phyloP scores from a whole-genome alignment of 164 flowering plant genomes.

The Stephania japonica region DNA sequence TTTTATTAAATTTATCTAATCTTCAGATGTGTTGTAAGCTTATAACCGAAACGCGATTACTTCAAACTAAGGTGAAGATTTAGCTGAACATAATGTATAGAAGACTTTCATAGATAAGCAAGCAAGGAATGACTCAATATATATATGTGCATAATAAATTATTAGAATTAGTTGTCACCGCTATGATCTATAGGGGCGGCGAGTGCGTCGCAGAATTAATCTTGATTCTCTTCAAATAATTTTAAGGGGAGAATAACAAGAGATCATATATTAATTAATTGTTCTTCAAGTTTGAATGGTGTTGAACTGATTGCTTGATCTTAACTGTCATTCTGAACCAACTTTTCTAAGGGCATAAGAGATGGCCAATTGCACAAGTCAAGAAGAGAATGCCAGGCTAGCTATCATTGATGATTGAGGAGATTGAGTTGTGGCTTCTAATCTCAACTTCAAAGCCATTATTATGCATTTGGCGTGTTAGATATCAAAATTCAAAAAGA shows the following conservation, averaged over 20 bases:
- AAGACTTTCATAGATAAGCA: no score
- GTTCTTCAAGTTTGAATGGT: neutral
- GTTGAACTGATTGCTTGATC: neutral
- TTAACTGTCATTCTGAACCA: neutral
- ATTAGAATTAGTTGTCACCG: neutral
- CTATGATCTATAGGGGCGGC: neutral
- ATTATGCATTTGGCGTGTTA: neutral
- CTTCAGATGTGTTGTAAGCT: neutral
- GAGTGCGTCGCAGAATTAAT: neutral
- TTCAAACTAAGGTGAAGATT: neutral
- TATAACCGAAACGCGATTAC: neutral
- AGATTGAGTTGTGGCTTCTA: no score
- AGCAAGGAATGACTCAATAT: no score
- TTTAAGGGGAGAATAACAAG: neutral
- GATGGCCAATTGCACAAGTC: neutral
- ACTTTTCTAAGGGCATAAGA: neutral
- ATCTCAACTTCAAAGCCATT: neutral
- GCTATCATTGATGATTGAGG: neutral
- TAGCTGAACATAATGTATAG: neutral
- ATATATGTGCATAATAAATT: neutral
- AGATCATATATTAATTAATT: neutral
- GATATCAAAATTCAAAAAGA: neutral
- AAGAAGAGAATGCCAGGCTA: slow-evolving; percentile 1
- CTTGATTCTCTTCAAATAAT: neutral
- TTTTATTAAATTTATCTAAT: neutral